phyloP scores from a whole-genome alignment of 805 yeast species.

The Kurtzmaniella cleridarum region DNA sequence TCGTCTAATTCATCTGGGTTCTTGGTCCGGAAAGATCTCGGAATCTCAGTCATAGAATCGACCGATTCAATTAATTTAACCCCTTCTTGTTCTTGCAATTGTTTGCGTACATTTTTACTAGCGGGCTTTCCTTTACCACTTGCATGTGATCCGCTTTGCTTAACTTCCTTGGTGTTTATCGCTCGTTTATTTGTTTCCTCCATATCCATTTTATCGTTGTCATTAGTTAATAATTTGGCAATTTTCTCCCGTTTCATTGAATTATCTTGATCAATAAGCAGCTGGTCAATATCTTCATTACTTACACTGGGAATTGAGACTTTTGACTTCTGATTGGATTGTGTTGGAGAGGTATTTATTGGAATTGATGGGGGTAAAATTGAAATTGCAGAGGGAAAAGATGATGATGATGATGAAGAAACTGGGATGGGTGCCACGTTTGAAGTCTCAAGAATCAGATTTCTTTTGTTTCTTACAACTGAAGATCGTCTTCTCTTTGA shows the following conservation, averaged over 20 bases:
- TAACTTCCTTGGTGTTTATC: too few species aligned
- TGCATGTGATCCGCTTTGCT: conserved; percentile 3
- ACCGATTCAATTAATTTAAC: conserved; percentile 9
- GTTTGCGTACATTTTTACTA: not conserved
- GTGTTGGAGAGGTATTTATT: too few species aligned
- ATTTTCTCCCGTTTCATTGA: conserved; percentile 4
- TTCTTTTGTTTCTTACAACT: conserved; percentile 6
- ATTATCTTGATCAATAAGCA: too few species aligned
- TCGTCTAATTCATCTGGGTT: conserved; percentile 35
- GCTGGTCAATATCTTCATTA: too few species aligned
- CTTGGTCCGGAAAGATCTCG: conserved; percentile 31
- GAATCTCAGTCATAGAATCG: conserved; percentile 25
- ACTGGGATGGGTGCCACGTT: not conserved
- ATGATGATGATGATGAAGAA: not conserved
- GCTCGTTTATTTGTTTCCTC: conserved; percentile 1
- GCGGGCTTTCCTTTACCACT: conserved; percentile 9
- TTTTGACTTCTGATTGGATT: too few species aligned
- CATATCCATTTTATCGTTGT: conserved; percentile 7
- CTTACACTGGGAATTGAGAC: too few species aligned
- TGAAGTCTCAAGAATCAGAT: conserved; percentile 6
- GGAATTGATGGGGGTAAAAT: too few species aligned
- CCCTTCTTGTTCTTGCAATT: conserved; percentile 12
- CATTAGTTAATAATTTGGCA: conserved; percentile 3
- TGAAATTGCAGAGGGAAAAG: not conserved
- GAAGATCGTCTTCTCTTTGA: conserved; percentile 26